Base-by-base conservation (phyloP, 306 rosid genomes). In the Heteromeles arbutifolia region DNA sequence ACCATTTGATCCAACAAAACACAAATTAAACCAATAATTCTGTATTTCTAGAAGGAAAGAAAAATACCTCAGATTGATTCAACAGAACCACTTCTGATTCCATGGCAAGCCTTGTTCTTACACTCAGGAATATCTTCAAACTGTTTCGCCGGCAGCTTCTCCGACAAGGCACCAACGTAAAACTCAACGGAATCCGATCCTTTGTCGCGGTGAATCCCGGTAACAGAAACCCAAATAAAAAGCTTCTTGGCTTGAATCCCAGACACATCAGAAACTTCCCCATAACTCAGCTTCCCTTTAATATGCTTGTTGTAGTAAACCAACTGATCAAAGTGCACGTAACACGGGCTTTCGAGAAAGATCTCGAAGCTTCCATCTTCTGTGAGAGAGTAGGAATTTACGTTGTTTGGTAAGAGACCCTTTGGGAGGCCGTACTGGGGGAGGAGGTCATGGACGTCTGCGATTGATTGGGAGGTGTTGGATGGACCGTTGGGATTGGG, bases 351-450 rank as follows among this genome's bases (percentile, higher is more conserved):
- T 25, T 70, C 11, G n/a, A 92, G 92, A 15, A 86, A 50, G 74
- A 90, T 62, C 77, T 74, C 75, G 64, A 93, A 90, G 74, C 9
- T 32, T 5, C 93, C 92, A 1, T 87, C 86, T 4, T 80, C 72
- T 14, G 89, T 79, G 83, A 93, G 84, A 11, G 90, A 54, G 88
- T 85, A 93, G 75, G 93, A 86, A 8, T 73, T 39, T 18, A 84
- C 90, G 82, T 82, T 89, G 87, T 84, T 75, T 11, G 98, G 97
- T n/a, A 93, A 45, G 37, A 93, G 76, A 61, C 97, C 97, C 79
- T 73, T 83, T 2, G 98, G 97, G 43, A 93, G 86, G 57, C 96
- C 91, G 85, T 85, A 88, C 8, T 74, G 24, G 13, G 91, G 83
- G 56, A 93, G 88, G 22, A 93, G 83, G 8, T 93, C 96, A 74